These are phyloP conservation scores for Phialemoniopsis sp. DNA, from an alignment of 2,329 filamentous ascomycete genomes.

Conservation along the genomic window DNA sequence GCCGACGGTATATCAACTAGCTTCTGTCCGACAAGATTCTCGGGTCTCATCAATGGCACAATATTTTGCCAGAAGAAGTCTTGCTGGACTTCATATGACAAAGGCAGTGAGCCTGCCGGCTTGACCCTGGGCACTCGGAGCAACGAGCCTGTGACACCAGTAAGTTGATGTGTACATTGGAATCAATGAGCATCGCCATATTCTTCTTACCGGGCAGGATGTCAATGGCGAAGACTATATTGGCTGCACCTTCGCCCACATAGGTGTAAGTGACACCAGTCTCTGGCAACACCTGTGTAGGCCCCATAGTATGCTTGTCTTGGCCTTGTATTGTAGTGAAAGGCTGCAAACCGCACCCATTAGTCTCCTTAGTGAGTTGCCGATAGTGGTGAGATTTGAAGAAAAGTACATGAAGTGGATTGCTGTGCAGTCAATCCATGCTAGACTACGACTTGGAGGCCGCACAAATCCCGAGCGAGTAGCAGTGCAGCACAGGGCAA, in stretches of 20 bases:
- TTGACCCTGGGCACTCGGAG: conserved; percentile 42
- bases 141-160: conserved; percentile 7
- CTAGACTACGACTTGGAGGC: too few species aligned
- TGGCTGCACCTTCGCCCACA: conserved; percentile 69
- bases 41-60: conserved; percentile 47
- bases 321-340: too few species aligned
- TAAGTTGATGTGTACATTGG: conserved; percentile 2
- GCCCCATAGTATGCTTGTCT: too few species aligned
- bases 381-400: too few species aligned
- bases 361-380: too few species aligned
- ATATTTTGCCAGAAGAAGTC: conserved; percentile 47
- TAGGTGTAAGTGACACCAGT: conserved; percentile 19
- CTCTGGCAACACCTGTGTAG: too few species aligned
- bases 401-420: too few species aligned
- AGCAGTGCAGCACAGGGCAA: too few species aligned
- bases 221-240: conserved; percentile 65
- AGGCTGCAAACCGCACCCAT: too few species aligned
- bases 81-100: conserved; percentile 36
- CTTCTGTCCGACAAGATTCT: conserved; percentile 50
- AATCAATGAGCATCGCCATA: background rate
- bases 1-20: conserved; percentile 42
- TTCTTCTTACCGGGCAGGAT: conserved; percentile 22
- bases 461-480: too few species aligned
- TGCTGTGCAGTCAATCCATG: too few species aligned
- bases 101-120: conserved; percentile 47